A percentile compares a stretch with the other conserved stretches of the same genome.
Evolutionary conservation across 108 stramenopile genomes (phyloP).

Genomic region (Hondaea fermentalgiana): DNA sequence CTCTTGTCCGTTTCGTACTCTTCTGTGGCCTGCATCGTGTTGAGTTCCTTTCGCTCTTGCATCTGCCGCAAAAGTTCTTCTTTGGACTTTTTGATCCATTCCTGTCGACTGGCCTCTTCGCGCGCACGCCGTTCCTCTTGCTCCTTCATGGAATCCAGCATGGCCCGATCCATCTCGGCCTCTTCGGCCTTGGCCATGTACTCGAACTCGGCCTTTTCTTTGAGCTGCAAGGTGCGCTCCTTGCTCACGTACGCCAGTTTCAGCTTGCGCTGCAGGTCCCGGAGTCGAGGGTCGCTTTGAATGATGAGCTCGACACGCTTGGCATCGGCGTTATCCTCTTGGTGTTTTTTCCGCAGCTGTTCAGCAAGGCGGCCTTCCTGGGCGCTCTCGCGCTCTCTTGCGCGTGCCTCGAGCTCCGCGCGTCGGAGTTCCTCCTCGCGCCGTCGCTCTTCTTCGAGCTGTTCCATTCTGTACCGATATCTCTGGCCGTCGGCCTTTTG

Average conservation of each 20-base stretch:
- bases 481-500: not conserved
- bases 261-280: slow-evolving; percentile 7
- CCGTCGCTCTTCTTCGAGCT: slow-evolving; percentile 13
- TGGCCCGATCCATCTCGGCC: not conserved
- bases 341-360: not conserved
- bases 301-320: slow-evolving; percentile 14
- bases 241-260: not conserved
- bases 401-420: not conserved
- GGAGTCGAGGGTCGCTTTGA: not conserved
- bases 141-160: not conserved
- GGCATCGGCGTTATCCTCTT: slow-evolving; percentile 5
- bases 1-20: not conserved
- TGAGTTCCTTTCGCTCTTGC: not conserved
- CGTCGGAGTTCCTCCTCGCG: not conserved
- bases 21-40: not conserved
- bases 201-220: not conserved
- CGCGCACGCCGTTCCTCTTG: not conserved
- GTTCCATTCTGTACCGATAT: not conserved
- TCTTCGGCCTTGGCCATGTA: not conserved
- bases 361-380: not conserved
- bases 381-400: not conserved
- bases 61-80: not conserved
- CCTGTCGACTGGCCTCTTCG: not conserved
- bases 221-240: not conserved
- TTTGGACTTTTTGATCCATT: not conserved